Percentiles rank a stretch among this genome's conserved stretches.
Conservation (phyloP, 495 filamentous ascomycete species). For the Aspergillus sclerotiicarbonarius region DNA sequence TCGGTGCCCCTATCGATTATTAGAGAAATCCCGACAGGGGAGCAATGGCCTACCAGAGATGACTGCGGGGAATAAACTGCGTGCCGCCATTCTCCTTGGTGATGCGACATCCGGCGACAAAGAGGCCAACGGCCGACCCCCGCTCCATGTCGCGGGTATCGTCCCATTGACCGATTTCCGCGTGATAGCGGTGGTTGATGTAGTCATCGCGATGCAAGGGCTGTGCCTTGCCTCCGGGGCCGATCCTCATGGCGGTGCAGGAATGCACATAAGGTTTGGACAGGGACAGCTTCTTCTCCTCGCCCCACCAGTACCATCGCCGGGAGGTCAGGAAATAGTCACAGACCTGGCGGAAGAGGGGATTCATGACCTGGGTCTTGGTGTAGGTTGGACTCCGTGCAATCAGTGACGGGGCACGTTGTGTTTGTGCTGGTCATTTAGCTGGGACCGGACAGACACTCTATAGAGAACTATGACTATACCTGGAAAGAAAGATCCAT, state of each 20-base stretch:
- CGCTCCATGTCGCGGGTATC: constrained; percentile 23
- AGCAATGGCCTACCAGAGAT: constrained; percentile 33
- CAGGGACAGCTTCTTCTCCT: constrained; percentile 20
- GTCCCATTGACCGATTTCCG: constrained; percentile 9
- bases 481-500: constrained; percentile 17
- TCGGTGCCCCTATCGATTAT: neutral
- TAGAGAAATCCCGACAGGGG: neutral
- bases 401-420: constrained; percentile 23
- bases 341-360: constrained; percentile 23
- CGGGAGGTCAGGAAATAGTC: constrained; percentile 27
- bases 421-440: constrained; percentile 20
- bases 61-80: constrained; percentile 40
- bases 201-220: constrained; percentile 35
- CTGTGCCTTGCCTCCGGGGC: constrained; percentile 29
- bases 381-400: constrained; percentile 26
- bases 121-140: constrained; percentile 28
- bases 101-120: constrained; percentile 32
- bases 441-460: neutral
- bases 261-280: constrained; percentile 29
- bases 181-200: constrained; percentile 24
- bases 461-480: too few relatives aligned
- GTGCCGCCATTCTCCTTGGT: constrained; percentile 43
- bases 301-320: constrained; percentile 21
- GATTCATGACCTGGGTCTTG: constrained; percentile 23
- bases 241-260: constrained; percentile 27